Evolutionary conservation across 2,329 filamentous ascomycete genomes (phyloP).

Genomic region (Penicillium sp.): DNA sequence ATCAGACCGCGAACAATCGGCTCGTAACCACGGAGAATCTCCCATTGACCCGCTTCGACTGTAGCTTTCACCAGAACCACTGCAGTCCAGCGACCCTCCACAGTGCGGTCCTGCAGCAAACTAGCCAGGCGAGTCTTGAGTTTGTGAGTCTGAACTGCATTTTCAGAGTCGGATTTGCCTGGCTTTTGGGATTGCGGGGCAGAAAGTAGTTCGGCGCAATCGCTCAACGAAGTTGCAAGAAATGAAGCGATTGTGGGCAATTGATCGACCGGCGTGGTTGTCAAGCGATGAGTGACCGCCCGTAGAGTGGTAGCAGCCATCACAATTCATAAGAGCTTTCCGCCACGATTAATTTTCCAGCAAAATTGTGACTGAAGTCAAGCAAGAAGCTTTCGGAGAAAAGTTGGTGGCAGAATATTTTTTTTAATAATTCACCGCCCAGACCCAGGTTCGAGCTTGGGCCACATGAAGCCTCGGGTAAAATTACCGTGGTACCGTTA

Average conservation of each 20-base stretch:
- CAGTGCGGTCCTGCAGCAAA: constrained; percentile 71
- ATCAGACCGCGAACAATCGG: constrained; percentile 77
- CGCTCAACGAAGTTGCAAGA: constrained; percentile 58
- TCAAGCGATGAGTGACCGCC: constrained; percentile 54
- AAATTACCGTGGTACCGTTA: constrained; percentile 17
- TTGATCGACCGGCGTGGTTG: constrained; percentile 67
- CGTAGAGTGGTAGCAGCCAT: constrained; percentile 40
- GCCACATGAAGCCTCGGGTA: constrained; percentile 32
- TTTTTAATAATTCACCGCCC: constrained; percentile 34
- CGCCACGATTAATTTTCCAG: constrained; percentile 4
- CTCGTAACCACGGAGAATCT: constrained; percentile 69
- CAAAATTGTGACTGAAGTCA: constrained; percentile 6
- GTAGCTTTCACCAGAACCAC: constrained; percentile 75
- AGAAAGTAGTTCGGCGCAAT: constrained; percentile 61
- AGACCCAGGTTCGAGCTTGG: constrained; percentile 22
- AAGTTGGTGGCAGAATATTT: constrained; percentile 40
- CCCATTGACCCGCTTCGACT: constrained; percentile 81
- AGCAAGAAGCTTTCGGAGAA: constrained; percentile 24
- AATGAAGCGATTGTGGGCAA: constrained; percentile 71
- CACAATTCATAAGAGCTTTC: background rate
- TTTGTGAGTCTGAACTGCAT: constrained; percentile 71
- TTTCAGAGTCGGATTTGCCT: constrained; percentile 63
- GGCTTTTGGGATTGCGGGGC: constrained; percentile 57
- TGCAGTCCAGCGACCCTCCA: constrained; percentile 73
- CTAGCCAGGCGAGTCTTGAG: constrained; percentile 75